Evolutionary conservation across 1,284 basidiomycete species (phyloP).

Genomic region (Ustilago nuda): DNA sequence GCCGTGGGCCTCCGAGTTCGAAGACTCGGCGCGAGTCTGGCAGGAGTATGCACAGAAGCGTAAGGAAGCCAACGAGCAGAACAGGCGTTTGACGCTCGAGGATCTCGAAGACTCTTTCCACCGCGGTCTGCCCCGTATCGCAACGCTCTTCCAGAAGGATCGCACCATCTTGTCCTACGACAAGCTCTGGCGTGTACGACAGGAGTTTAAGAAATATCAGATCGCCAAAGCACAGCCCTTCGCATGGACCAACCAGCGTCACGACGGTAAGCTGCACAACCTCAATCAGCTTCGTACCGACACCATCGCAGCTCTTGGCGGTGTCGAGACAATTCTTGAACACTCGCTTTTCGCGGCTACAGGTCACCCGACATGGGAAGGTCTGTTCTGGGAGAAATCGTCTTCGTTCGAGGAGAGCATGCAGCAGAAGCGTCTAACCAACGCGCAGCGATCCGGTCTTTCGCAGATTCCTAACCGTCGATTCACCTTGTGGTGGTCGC

Average conservation of each 20-base stretch:
- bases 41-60: slow-evolving; percentile 99
- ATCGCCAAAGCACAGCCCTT: slow-evolving; percentile 86
- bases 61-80: slow-evolving; percentile 97
- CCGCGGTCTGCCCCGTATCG: slow-evolving; percentile 96
- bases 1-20: slow-evolving; percentile 98
- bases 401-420: slow-evolving; percentile 94
- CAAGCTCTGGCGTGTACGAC: slow-evolving; percentile 86
- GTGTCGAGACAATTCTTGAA: slow-evolving; percentile 96
- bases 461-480: slow-evolving; percentile 99
- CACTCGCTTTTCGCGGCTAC: slow-evolving; percentile 98
- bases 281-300: slow-evolving; percentile 98
- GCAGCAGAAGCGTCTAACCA: slow-evolving; percentile 81
- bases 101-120: slow-evolving; percentile 98
- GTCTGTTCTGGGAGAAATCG: slow-evolving; percentile 74
- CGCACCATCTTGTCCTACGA: slow-evolving; percentile 96
- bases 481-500: slow-evolving; percentile 99
- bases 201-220: slow-evolving; percentile 98
- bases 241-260: slow-evolving; percentile 98
- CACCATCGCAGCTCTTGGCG: slow-evolving; percentile 97
- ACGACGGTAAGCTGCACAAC: slow-evolving; percentile 98
- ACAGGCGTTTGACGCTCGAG: slow-evolving; percentile 95
- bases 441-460: slow-evolving; percentile 93
- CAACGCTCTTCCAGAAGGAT: slow-evolving; percentile 97
- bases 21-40: slow-evolving; percentile 98
- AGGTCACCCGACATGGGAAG: slow-evolving; percentile 77